A percentile compares a stretch with the other conserved stretches of the same genome.
Conservation (phyloP, 1,139 yeast genomes). For the Sugiyamaella neomexicana region DNA sequence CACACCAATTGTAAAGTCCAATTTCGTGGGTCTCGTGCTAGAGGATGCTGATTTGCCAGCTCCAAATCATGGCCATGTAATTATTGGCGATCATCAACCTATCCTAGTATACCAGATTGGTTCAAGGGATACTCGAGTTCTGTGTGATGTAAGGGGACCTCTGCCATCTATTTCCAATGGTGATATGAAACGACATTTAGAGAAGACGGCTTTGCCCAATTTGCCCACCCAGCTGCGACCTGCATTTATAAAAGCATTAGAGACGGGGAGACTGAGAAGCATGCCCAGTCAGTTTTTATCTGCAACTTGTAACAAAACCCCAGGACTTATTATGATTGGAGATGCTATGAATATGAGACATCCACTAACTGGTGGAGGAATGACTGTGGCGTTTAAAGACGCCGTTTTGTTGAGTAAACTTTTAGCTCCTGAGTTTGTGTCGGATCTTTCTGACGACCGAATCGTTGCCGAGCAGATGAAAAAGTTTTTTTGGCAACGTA, state of each 20-base stretch:
- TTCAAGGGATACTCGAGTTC: constrained; percentile 76
- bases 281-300: constrained; percentile 96
- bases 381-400: constrained; percentile 96
- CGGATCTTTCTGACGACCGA: constrained; percentile 59
- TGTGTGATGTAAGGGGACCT: constrained; percentile 83
- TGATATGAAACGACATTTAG: constrained; percentile 62
- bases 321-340: constrained; percentile 85
- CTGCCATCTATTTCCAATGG: constrained; percentile 67
- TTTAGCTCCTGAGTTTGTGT: constrained; percentile 52
- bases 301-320: constrained; percentile 62
- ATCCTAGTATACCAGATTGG: constrained; percentile 85
- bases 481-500: constrained; percentile 64
- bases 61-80: constrained; percentile 82
- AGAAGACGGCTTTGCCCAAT: constrained; percentile 59
- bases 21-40: constrained; percentile 82
- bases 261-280: constrained; percentile 58
- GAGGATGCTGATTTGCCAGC: constrained; percentile 70
- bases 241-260: constrained; percentile 60
- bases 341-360: constrained; percentile 98
- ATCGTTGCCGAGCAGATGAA: constrained; percentile 55
- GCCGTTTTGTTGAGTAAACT: constrained; percentile 66
- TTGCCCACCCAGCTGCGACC: constrained; percentile 67
- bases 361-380: constrained; percentile 98
- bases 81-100: constrained; percentile 84
- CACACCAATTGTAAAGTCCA: constrained; percentile 70